These are phyloP conservation scores for Geosmithia morbida DNA, from an alignment of 2,329 filamentous ascomycete genomes.

Conservation along the genomic window DNA sequence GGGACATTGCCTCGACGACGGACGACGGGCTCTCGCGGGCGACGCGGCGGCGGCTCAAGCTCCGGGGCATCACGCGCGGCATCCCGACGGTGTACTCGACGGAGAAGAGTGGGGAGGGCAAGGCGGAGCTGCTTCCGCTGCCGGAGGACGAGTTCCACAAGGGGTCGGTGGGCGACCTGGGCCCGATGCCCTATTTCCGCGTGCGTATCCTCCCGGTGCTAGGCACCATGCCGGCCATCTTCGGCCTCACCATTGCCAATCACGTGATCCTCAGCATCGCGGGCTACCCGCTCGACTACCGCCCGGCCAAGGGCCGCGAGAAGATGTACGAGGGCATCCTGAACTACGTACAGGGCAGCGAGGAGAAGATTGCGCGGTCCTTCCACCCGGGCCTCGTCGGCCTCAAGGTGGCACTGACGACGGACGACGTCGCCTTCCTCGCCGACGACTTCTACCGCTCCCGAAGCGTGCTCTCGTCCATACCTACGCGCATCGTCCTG, in stretches of 20 bases:
- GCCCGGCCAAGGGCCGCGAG: constrained; percentile 66
- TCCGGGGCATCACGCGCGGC: constrained; percentile 64
- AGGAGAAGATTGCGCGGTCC: constrained; percentile 56
- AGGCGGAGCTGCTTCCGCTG: constrained; percentile 77
- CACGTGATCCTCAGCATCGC: constrained; percentile 74
- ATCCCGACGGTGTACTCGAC: constrained; percentile 89
- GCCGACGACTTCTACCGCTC: constrained; percentile 81
- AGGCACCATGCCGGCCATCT: constrained; percentile 94
- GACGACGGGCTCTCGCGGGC: constrained; percentile 81
- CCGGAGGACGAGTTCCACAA: constrained; percentile 79
- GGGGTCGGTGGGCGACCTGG: constrained; percentile 73
- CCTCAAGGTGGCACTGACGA: constrained; percentile 63
- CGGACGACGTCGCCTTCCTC: constrained; percentile 73
- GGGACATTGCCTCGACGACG: constrained; percentile 76
- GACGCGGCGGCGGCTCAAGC: constrained; percentile 66
- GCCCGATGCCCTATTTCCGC: constrained; percentile 81
- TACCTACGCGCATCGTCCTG: constrained; percentile 67
- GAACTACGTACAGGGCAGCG: constrained; percentile 57
- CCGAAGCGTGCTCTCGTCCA: constrained; percentile 67
- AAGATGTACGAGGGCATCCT: constrained; percentile 87
- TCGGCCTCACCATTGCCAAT: constrained; percentile 83
- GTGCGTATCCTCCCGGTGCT: constrained; percentile 90
- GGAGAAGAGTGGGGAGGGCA: constrained; percentile 79
- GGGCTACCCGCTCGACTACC: constrained; percentile 76
- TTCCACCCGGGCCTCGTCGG: constrained; percentile 35